These are phyloP conservation scores for Pseudogymnoascus verrucosus DNA, from an alignment of 2,329 filamentous ascomycete genomes.

Conservation along the genomic window DNA sequence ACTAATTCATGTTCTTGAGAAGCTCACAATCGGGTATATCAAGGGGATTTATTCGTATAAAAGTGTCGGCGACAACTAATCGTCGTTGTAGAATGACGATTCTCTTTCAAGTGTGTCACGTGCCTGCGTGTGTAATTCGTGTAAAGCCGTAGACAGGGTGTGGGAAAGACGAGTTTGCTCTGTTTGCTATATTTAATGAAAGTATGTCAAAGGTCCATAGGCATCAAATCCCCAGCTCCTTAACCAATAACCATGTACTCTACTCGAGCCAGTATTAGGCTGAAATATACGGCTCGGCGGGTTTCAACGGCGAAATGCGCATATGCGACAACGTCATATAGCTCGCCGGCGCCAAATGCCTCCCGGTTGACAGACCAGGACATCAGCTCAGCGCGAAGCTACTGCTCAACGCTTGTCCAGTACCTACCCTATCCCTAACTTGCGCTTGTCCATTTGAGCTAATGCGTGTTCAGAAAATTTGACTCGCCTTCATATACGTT, in stretches of 20 bases:
- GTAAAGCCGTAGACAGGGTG: neutral
- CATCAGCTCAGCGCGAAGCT: constrained; percentile 25
- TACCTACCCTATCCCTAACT: constrained; percentile 13
- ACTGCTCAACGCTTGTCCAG: constrained; percentile 29
- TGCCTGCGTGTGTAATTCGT: neutral
- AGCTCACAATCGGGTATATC: neutral
- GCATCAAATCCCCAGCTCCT: neutral
- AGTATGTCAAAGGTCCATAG: neutral
- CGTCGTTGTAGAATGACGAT: neutral
- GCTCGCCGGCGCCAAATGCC: constrained; percentile 24
- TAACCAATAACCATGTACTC: constrained; percentile 20
- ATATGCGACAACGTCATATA: constrained; percentile 27
- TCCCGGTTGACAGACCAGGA: constrained; percentile 27
- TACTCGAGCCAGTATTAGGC: constrained; percentile 19
- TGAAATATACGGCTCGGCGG: constrained; percentile 15
- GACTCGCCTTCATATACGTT: constrained; percentile 85
- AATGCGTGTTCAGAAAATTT: constrained; percentile 55
- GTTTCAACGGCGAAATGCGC: constrained; percentile 15
- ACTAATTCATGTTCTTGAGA: neutral
- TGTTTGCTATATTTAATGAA: neutral
- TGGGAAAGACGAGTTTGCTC: neutral
- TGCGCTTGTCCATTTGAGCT: neutral
- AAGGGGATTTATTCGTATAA: neutral
- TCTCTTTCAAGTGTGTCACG: neutral
- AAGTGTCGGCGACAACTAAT: neutral